phyloP scores from a whole-genome alignment of 306 rosid genomes.

The Echinosophora koreensis region DNA sequence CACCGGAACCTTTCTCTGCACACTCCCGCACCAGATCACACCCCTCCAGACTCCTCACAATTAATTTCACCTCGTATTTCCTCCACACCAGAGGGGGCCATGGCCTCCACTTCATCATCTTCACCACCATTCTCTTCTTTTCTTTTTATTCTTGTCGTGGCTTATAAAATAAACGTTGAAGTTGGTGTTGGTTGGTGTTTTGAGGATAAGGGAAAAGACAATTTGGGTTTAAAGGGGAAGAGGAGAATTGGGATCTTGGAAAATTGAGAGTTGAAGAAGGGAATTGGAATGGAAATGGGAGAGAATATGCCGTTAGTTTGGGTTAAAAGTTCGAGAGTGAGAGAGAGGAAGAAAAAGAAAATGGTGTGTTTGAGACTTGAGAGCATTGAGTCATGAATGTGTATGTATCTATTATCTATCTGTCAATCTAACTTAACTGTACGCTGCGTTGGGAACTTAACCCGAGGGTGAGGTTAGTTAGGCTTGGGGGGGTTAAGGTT shows the following conservation, averaged over 20 bases:
- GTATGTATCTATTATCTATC: too few species aligned
- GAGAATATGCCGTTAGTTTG: conserved; percentile 57
- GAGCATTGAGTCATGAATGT: too few species aligned
- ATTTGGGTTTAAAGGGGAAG: too few species aligned
- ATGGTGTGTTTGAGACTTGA: not conserved
- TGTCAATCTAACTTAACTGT: not conserved
- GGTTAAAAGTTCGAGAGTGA: conserved; percentile 35
- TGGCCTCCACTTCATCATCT: conserved; percentile 99
- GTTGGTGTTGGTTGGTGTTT: not conserved
- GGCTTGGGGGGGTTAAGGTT: not conserved
- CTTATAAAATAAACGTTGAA: not conserved
- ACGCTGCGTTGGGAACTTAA: not conserved
- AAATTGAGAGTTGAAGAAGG: not conserved
- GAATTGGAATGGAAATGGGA: conserved; percentile 8
- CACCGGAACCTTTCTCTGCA: conserved; percentile 43
- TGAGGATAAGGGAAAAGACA: not conserved
- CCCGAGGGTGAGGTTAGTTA: not conserved
- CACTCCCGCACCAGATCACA: conserved; percentile 65
- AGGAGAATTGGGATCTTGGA: conserved; percentile 36
- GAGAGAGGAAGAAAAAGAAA: conserved; percentile 21
- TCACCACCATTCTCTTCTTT: conserved; percentile 75
- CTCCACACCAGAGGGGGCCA: conserved; percentile 85
- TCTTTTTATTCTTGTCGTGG: not conserved
- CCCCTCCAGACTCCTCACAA: conserved; percentile 67
- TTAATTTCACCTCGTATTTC: conserved; percentile 72